Percentiles rank a stretch among this genome's conserved stretches.
phyloP scores from a whole-genome alignment of 805 yeast genomes.

The Starmerella apis region DNA sequence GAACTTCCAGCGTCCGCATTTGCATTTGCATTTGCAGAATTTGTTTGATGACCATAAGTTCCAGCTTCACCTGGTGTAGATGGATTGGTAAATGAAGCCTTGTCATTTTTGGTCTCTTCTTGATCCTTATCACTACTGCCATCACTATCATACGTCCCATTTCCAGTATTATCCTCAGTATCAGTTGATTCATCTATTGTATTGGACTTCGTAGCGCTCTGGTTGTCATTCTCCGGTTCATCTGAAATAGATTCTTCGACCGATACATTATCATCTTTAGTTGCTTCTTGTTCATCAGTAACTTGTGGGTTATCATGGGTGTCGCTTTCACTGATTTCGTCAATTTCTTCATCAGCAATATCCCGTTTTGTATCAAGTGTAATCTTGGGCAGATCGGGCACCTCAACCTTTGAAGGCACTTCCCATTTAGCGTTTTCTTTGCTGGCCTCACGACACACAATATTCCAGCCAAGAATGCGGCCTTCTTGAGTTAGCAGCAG shows the following conservation, averaged over 20 bases:
- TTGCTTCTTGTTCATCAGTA: not conserved
- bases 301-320: not conserved
- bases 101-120: not conserved
- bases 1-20: not conserved
- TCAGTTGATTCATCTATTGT: too few relatives aligned
- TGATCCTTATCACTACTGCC: too few relatives aligned
- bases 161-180: too few relatives aligned
- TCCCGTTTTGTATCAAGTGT: not conserved
- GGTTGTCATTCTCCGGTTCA: too few relatives aligned
- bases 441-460: slow-evolving; percentile 16
- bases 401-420: not conserved
- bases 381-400: not conserved
- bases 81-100: too few relatives aligned
- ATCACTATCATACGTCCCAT: too few relatives aligned
- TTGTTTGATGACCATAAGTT: too few relatives aligned
- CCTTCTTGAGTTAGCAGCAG: slow-evolving; percentile 24
- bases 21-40: too few relatives aligned
- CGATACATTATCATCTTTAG: too few relatives aligned
- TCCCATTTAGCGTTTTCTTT: not conserved
- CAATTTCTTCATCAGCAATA: slow-evolving; percentile 12
- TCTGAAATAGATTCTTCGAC: too few relatives aligned
- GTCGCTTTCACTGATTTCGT: slow-evolving; percentile 5
- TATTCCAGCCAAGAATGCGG: slow-evolving; percentile 20
- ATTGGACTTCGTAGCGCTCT: too few relatives aligned
- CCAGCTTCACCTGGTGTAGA: too few relatives aligned